These are phyloP conservation scores for Leishmania martiniquensis DNA, from an alignment of 208 protist genomes.

Conservation along the genomic window DNA sequence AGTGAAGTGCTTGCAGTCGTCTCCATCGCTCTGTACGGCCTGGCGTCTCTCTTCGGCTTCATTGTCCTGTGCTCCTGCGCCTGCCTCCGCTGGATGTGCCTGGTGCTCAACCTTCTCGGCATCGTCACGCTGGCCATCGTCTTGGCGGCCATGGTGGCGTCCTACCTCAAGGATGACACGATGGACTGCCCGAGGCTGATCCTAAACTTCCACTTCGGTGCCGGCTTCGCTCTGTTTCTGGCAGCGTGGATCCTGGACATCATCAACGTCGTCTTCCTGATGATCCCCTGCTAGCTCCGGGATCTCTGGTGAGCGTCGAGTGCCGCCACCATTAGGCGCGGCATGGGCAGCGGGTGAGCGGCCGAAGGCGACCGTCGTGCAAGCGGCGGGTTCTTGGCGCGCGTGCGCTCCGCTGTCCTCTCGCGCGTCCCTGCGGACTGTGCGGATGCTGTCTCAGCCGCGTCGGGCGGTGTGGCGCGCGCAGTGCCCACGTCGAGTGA, in stretches of 20 bases:
- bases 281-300: slow-evolving; percentile 2
- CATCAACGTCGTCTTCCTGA: slow-evolving; percentile 40
- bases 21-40: slow-evolving; percentile 19
- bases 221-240: slow-evolving; percentile 38
- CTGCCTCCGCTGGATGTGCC: slow-evolving; percentile 38
- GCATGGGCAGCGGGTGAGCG: too few species aligned
- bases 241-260: slow-evolving; percentile 41
- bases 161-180: slow-evolving; percentile 15
- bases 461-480: too few species aligned
- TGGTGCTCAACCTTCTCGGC: slow-evolving; percentile 35
- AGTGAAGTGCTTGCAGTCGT: slow-evolving; percentile 34
- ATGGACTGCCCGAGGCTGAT: slow-evolving; percentile 9
- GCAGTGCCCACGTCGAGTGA: too few species aligned
- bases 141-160: slow-evolving; percentile 41
- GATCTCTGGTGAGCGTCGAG: too few species aligned
- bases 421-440: too few species aligned
- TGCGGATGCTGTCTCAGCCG: too few species aligned
- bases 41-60: slow-evolving; percentile 26
- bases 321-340: not conserved
- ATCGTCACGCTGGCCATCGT: slow-evolving; percentile 21
- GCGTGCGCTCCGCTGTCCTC: too few species aligned
- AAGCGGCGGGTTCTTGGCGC: too few species aligned
- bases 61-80: slow-evolving; percentile 47
- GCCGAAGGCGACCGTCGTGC: too few species aligned
- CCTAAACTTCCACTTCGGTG: slow-evolving; percentile 19